Evolutionary conservation across 2,329 filamentous ascomycete genomes (phyloP).

Genomic region (Bertia moriformis): DNA sequence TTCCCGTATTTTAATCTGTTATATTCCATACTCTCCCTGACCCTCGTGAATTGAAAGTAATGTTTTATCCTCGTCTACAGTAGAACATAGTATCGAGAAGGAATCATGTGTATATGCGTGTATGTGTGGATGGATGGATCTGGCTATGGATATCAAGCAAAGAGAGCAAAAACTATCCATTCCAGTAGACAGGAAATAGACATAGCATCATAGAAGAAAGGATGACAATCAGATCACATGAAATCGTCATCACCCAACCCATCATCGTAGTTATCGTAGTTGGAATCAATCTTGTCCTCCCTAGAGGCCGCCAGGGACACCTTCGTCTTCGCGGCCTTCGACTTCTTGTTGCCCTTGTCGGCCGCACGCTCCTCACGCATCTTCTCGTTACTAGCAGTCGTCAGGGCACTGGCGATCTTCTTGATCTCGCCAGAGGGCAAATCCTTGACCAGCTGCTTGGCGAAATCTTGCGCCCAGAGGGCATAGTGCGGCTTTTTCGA

Average conservation of each 20-base stretch:
- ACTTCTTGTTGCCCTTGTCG: constrained; percentile 84
- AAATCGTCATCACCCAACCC: background rate
- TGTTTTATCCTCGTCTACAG: too few species aligned
- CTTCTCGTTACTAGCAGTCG: constrained; percentile 91
- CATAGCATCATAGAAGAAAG: too few species aligned
- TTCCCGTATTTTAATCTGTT: too few species aligned
- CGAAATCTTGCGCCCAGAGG: constrained; percentile 80
- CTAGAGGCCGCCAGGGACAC: constrained; percentile 58
- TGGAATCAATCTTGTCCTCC: constrained; percentile 52
- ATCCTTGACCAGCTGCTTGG: constrained; percentile 75
- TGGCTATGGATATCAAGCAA: too few species aligned
- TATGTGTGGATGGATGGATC: too few species aligned
- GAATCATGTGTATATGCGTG: too few species aligned
- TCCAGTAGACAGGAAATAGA: too few species aligned
- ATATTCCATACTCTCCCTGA: too few species aligned
- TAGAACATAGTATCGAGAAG: too few species aligned
- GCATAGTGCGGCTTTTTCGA: constrained; percentile 80
- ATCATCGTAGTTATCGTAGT: constrained; percentile 7
- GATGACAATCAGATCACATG: too few species aligned
- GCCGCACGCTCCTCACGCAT: constrained; percentile 95
- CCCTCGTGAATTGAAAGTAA: too few species aligned
- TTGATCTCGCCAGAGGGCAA: constrained; percentile 88
- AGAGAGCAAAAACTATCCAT: too few species aligned
- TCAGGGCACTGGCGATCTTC: constrained; percentile 78
- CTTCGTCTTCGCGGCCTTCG: constrained; percentile 93